phyloP scores from a whole-genome alignment of 768 basidiomycete species.

The Phaffia tasmanica region DNA sequence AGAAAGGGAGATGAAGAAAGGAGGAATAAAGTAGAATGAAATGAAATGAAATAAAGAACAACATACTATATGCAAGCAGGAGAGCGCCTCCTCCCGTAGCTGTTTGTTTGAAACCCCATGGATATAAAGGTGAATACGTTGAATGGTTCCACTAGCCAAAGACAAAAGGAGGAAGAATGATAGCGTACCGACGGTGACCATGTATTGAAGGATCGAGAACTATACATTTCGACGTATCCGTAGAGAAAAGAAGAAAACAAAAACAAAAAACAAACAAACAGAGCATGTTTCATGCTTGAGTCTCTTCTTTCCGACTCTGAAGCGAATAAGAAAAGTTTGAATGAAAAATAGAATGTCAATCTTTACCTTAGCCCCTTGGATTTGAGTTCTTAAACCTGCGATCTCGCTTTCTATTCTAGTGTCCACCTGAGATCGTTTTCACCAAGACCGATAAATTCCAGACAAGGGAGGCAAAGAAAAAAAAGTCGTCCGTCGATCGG shows the following conservation, averaged over 20 bases:
- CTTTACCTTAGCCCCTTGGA: conserved; percentile 15
- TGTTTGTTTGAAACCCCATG: not conserved
- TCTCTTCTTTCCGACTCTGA: too few relatives aligned
- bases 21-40: not conserved
- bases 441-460: not conserved
- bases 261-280: not conserved
- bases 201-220: conserved; percentile 19
- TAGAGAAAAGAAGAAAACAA: not conserved
- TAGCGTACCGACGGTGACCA: conserved; percentile 6
- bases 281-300: too few relatives aligned
- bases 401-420: conserved; percentile 95
- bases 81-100: conserved; percentile 17
- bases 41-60: not conserved
- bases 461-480: not conserved
- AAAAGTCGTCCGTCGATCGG: not conserved
- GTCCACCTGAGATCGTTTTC: conserved; percentile 48
- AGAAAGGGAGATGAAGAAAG: not conserved
- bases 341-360: not conserved
- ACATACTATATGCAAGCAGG: conserved; percentile 11
- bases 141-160: too few relatives aligned
- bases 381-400: conserved; percentile 55
- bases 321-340: not conserved
- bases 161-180: too few relatives aligned
- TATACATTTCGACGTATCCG: not conserved
- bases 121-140: too few relatives aligned